Conservation (phyloP, 2,329 filamentous ascomycete species). For the Talaromyces islandicus region DNA sequence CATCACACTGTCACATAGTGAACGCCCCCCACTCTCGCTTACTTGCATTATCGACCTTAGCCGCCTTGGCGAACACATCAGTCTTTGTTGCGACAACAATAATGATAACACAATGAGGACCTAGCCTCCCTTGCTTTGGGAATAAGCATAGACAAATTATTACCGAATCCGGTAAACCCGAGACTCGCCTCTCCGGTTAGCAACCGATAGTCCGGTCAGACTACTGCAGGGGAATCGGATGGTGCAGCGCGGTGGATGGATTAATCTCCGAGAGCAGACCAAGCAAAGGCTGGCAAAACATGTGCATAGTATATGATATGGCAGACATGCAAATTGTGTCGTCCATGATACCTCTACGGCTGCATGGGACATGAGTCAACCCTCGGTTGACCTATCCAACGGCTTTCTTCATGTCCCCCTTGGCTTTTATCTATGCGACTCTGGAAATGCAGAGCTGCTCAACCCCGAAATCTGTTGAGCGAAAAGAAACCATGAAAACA, state of each 20-base stretch:
- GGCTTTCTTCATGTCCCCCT: neutral
- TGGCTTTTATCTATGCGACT: neutral
- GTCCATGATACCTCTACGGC: neutral
- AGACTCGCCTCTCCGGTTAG: neutral
- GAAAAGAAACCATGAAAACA: neutral
- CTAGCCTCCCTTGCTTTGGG: neutral
- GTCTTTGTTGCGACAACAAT: neutral
- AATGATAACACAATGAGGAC: neutral
- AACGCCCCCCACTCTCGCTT: neutral
- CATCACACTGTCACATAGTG: neutral
- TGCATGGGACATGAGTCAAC: neutral
- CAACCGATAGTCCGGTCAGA: neutral
- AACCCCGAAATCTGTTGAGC: neutral
- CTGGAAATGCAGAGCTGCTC: neutral
- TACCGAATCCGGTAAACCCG: neutral
- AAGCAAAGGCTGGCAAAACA: neutral
- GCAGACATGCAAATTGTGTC: neutral
- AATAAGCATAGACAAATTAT: neutral
- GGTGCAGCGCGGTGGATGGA: neutral
- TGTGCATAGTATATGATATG: neutral
- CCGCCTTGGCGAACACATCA: neutral
- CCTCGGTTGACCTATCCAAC: neutral
- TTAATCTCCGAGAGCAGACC: neutral
- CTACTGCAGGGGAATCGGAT: neutral
- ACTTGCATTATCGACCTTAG: neutral